Evolutionary conservation across 129 eudicot genomes (phyloP).

Genomic region (Artemisia tridentata): DNA sequence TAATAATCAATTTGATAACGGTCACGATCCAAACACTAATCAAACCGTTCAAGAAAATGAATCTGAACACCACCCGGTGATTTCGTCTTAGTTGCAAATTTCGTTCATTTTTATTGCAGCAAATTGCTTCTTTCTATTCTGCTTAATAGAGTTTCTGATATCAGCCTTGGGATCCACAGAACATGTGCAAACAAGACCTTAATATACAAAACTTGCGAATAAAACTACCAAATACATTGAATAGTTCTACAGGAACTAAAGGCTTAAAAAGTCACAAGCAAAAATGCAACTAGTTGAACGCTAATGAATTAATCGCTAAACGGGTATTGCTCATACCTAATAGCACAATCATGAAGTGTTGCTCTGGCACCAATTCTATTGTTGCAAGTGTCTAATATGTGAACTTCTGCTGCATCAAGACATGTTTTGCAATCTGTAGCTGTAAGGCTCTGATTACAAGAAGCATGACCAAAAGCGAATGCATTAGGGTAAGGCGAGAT

Average conservation of each 20-base stretch:
- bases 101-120: too few relatives aligned
- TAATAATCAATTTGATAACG: too few relatives aligned
- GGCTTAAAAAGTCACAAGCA: conserved; percentile 12
- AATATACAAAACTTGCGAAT: conserved; percentile 1
- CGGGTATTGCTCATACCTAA: conserved; percentile 81
- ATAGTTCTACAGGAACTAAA: background rate
- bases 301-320: conserved; percentile 40
- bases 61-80: too few relatives aligned
- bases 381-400: conserved; percentile 41
- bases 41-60: too few relatives aligned
- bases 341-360: conserved; percentile 52
- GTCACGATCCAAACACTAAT: too few relatives aligned
- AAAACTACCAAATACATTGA: background rate
- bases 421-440: conserved; percentile 57
- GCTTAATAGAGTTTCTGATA: background rate
- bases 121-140: conserved; percentile 12
- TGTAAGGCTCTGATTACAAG: conserved; percentile 46
- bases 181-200: background rate
- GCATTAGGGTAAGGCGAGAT: conserved; percentile 81
- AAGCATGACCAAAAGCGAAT: conserved; percentile 69
- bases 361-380: conserved; percentile 56
- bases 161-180: background rate
- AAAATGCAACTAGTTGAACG: background rate
- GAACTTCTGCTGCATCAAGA: conserved; percentile 52
- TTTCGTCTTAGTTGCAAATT: too few relatives aligned